Evolutionary conservation across 1,139 yeast species (phyloP), one percentile per base, ranked within the genome.

Genomic region (Nakaseomyces nivariensis): DNA sequence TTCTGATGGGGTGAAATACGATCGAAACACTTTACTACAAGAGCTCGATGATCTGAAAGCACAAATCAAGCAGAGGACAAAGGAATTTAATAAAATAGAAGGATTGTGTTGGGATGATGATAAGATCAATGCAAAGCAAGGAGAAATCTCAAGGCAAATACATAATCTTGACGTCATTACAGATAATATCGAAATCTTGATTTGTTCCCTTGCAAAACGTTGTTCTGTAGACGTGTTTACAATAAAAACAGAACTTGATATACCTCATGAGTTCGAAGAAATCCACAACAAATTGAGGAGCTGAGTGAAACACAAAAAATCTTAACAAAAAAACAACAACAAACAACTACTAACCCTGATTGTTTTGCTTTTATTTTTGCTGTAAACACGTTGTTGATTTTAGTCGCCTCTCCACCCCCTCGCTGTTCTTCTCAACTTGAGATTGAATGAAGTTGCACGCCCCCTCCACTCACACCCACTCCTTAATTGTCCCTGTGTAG

Each of bases 131-230:
- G 49, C 46, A 10, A 49, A 56, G 44, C 49, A 48, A 32, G 33
- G 17, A 41, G 42, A 36, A 29, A 36, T 54, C 32, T 17, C 41
- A 13, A 31, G 43, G 26, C 47, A 50, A n/a, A 37, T 51, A 6
- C 47, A 37, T 1, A 47, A 50, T 22, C 52, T 61, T 10, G 58
- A 56, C 4, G 45, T 37, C 11, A 46, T 55, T 25, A 57, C 63
- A 10, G 65, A 63, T 41, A 62, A 63, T 43, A 60, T 63, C 38
- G 66, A 64, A 40, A 48, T 59, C 9, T 34, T 63, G 3, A 45
- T 58, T 4, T 58, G 54, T 5, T 61, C 54, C 38, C 50, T 64
- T 3, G 50, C 55, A 27, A 53, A 53, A 13, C 58, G 53, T 25
- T 61, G 51, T 48, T 41, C 47, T 25, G 48, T 58, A 11, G 49